phyloP scores from a whole-genome alignment of 345 rosid species.

The Angophora floribunda region DNA sequence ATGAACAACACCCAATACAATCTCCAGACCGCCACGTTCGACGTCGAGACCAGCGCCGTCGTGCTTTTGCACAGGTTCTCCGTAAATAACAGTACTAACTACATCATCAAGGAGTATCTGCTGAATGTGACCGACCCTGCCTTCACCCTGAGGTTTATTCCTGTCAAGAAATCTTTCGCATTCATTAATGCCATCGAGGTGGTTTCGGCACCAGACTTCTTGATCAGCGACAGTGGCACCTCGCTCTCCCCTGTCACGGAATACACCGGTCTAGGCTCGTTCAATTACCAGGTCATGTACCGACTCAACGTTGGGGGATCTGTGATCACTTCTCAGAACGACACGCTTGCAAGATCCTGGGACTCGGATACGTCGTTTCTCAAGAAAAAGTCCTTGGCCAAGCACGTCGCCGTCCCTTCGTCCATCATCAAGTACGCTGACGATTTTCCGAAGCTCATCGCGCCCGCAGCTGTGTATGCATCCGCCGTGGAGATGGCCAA shows the following conservation, averaged over 20 bases:
- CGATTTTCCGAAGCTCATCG: background rate
- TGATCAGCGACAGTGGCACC: background rate
- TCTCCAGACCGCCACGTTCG: slow-evolving; percentile 1
- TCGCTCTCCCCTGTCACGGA: background rate
- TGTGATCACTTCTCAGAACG: slow-evolving; percentile 1
- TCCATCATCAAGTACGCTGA: background rate
- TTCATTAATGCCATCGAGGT: slow-evolving; percentile 13
- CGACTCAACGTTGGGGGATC: slow-evolving; percentile 6
- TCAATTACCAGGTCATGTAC: slow-evolving; percentile 1
- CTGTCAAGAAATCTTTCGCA: slow-evolving; percentile 3
- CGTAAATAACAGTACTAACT: background rate
- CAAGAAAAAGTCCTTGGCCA: background rate
- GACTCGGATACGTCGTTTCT: background rate
- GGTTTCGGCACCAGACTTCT: slow-evolving; percentile 2
- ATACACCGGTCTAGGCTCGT: background rate
- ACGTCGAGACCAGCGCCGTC: background rate
- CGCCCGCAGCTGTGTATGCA: background rate
- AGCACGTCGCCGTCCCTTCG: background rate
- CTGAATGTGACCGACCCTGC: background rate
- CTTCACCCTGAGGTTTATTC: background rate
- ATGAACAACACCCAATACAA: background rate
- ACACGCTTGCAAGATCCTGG: slow-evolving; percentile 5
- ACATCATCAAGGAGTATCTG: slow-evolving; percentile 1
- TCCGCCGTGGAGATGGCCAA: slow-evolving; percentile 1
- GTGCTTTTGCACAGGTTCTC: slow-evolving; percentile 5